Percentiles rank a stretch among this genome's conserved stretches.
These are phyloP conservation scores for Andrographis paniculata DNA, from an alignment of 305 asterid species.

Conservation along the genomic window DNA sequence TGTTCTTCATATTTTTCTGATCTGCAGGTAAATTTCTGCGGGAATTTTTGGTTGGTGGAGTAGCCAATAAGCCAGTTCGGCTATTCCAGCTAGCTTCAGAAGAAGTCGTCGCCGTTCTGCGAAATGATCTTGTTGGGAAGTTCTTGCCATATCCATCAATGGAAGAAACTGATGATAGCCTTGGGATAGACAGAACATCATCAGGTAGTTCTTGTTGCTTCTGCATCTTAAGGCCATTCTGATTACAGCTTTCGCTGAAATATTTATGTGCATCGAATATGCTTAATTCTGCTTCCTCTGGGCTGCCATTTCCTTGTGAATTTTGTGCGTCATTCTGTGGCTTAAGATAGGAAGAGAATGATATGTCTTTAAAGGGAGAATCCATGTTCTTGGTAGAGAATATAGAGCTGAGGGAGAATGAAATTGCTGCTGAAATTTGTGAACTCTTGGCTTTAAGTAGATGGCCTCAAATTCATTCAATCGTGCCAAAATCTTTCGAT, in stretches of 20 bases:
- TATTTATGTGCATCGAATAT: conserved; percentile 56
- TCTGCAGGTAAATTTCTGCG: conserved; percentile 18
- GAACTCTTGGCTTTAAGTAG: conserved; percentile 14
- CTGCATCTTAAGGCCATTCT: conserved; percentile 12
- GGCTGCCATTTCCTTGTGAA: conserved; percentile 5
- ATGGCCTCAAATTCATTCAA: conserved; percentile 1
- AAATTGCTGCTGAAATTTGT: conserved; percentile 19
- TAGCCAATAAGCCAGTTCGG: conserved; percentile 35
- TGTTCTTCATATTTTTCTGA: conserved; percentile 9
- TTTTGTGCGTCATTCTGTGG: conserved; percentile 14
- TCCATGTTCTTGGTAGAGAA: conserved; percentile 3
- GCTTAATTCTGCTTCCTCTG: conserved; percentile 41
- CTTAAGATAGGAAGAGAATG: conserved; percentile 31
- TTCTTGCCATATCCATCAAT: conserved; percentile 27
- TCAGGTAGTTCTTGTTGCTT: conserved; percentile 9
- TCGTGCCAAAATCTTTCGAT: background rate
- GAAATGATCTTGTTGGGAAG: conserved; percentile 27
- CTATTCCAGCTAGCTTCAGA: conserved; percentile 60
- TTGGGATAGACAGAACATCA: conserved; percentile 10
- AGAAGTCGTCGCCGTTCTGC: conserved; percentile 43
- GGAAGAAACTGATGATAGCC: conserved; percentile 30
- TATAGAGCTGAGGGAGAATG: conserved; percentile 21
- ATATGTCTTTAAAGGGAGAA: conserved; percentile 19
- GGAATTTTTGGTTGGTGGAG: conserved; percentile 31
- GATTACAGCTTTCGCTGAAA: conserved; percentile 34